Percentiles rank a stretch among this genome's conserved stretches.
These are phyloP conservation scores for Magnusiomyces tetraspermus DNA, from an alignment of 1,139 yeast species.

Conservation along the genomic window DNA sequence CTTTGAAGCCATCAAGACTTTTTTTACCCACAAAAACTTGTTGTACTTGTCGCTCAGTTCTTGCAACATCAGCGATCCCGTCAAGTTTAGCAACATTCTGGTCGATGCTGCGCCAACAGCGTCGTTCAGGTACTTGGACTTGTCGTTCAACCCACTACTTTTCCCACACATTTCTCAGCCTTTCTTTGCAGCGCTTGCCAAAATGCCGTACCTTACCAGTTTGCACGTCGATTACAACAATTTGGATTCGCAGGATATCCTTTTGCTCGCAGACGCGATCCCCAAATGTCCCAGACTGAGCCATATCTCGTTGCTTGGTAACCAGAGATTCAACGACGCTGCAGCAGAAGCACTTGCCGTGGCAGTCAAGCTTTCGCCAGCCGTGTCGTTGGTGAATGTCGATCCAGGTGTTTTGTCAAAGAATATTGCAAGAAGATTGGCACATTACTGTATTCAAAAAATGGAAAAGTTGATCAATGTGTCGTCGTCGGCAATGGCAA, in stretches of 20 bases:
- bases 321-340: conserved; percentile 44
- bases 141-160: conserved; percentile 61
- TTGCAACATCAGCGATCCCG: conserved; percentile 47
- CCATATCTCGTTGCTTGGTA: conserved; percentile 69
- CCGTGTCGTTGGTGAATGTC: conserved; percentile 61
- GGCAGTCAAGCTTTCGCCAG: conserved; percentile 55
- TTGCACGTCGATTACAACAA: conserved; percentile 72
- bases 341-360: conserved; percentile 62
- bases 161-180: conserved; percentile 64
- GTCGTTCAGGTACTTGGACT: conserved; percentile 60
- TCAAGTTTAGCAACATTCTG: conserved; percentile 46
- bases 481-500: conserved; percentile 10
- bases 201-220: conserved; percentile 54
- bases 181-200: conserved; percentile 54
- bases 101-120: conserved; percentile 43
- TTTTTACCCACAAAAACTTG: conserved; percentile 4
- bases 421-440: conserved; percentile 65
- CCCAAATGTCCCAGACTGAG: conserved; percentile 60
- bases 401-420: conserved; percentile 63
- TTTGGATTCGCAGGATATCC: conserved; percentile 51
- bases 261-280: conserved; percentile 59
- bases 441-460: conserved; percentile 72
- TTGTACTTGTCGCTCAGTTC: conserved; percentile 63
- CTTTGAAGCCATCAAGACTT: conserved; percentile 1
- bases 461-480: conserved; percentile 42